Evolutionary conservation across 441 rosid genomes (phyloP).

Genomic region (Pelargonium cotyledonis): DNA sequence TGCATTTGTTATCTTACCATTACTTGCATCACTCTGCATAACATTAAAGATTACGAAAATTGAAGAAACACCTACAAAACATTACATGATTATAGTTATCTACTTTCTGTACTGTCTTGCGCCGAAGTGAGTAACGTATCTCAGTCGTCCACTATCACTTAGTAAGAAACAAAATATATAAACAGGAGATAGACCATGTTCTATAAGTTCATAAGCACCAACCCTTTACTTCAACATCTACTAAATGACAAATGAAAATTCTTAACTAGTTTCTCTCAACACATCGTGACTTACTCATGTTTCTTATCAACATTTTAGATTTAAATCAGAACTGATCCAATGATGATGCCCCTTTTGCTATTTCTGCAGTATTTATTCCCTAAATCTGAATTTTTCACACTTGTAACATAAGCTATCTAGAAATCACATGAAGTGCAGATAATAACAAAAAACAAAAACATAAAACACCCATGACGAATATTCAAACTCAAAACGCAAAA

Average conservation of each 20-base stretch:
- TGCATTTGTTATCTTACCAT: slow-evolving; percentile 40
- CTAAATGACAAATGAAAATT: background rate
- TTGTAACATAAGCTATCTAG: background rate
- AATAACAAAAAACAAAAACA: background rate
- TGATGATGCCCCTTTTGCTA: background rate
- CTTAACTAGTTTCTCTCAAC: background rate
- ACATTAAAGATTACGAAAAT: slow-evolving; percentile 20
- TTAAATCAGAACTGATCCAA: no score
- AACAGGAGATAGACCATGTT: no score
- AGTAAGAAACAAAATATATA: no score
- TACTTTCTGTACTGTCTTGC: no score
- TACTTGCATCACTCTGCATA: slow-evolving; percentile 54
- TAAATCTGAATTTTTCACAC: background rate
- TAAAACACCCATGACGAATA: background rate
- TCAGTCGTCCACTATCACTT: no score
- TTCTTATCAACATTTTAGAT: background rate
- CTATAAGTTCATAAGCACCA: background rate
- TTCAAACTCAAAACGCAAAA: background rate
- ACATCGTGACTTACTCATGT: no score
- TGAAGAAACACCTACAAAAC: slow-evolving; percentile 10
- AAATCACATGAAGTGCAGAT: background rate
- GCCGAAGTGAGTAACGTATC: no score
- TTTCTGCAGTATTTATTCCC: background rate
- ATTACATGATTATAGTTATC: no score
- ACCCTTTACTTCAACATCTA: background rate